A percentile compares a stretch with the other conserved stretches of the same genome.
phyloP scores from a whole-genome alignment of 1,139 yeast genomes.

The Pichia sp. region DNA sequence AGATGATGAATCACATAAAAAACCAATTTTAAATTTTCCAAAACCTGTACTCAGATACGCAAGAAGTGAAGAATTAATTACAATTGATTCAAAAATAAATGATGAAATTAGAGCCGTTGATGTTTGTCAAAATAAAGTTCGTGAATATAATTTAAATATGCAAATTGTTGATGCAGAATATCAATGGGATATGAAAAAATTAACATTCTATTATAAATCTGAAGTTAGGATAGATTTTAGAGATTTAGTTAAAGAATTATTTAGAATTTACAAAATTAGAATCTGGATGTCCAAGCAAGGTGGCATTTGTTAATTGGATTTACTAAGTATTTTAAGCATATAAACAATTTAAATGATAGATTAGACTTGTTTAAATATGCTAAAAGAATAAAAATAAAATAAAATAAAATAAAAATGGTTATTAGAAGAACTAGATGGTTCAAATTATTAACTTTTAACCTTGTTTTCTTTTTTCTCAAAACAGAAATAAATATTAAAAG shows the following conservation, averaged over 20 bases:
- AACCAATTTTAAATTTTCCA: constrained; percentile 50
- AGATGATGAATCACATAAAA: constrained; percentile 24
- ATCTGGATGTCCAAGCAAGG: constrained; percentile 93
- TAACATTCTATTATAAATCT: constrained; percentile 81
- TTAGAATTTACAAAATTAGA: constrained; percentile 89
- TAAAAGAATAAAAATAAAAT: no score
- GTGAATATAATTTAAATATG: constrained; percentile 33
- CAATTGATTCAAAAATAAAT: constrained; percentile 50
- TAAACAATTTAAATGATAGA: neutral
- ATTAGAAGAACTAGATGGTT: no score
- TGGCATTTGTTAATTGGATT: constrained; percentile 3
- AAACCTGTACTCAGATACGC: constrained; percentile 75
- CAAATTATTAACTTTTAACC: no score
- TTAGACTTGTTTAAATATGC: neutral
- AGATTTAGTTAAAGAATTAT: constrained; percentile 83
- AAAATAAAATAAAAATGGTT: no score
- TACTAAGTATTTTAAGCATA: neutral
- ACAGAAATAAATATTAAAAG: no score
- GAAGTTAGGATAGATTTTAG: constrained; percentile 86
- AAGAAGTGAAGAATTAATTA: constrained; percentile 52
- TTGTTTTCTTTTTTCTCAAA: no score
- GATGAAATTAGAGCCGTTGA: constrained; percentile 73
- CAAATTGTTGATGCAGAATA: constrained; percentile 63
- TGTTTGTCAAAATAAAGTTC: constrained; percentile 54
- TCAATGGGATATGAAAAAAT: constrained; percentile 90